phyloP scores from a whole-genome alignment of 768 basidiomycete genomes.

The Collybiopsis confluens region DNA sequence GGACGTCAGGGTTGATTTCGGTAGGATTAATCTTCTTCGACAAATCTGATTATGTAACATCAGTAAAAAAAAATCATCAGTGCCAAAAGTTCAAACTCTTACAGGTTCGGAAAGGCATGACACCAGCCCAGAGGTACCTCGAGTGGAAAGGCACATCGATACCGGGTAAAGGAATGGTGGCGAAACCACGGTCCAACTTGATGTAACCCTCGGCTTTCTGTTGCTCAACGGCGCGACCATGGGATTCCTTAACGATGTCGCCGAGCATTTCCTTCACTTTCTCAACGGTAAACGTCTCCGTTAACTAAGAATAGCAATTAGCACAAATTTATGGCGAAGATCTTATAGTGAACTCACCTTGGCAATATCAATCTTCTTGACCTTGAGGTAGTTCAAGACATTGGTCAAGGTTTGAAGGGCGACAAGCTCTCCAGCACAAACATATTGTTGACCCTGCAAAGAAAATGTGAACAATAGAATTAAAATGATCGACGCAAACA shows the following conservation, averaged over 20 bases:
- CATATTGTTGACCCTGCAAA: slow-evolving; percentile 95
- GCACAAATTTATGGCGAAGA: neutral
- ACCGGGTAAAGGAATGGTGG: slow-evolving; percentile 91
- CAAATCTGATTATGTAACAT: slow-evolving; percentile 56
- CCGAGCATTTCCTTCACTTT: slow-evolving; percentile 95
- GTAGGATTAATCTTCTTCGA: slow-evolving; percentile 96
- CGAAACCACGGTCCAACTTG: slow-evolving; percentile 94
- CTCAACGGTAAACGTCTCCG: slow-evolving; percentile 82
- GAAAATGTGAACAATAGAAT: neutral
- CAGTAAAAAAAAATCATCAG: neutral
- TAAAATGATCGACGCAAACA: slow-evolving; percentile 11
- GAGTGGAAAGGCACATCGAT: slow-evolving; percentile 99
- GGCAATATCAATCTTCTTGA: slow-evolving; percentile 90
- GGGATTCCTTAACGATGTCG: slow-evolving; percentile 85
- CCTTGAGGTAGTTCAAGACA: slow-evolving; percentile 92
- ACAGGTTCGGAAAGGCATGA: slow-evolving; percentile 96
- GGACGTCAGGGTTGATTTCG: slow-evolving; percentile 90
- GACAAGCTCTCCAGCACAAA: slow-evolving; percentile 94
- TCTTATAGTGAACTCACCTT: slow-evolving; percentile 47
- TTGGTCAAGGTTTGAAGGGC: slow-evolving; percentile 93
- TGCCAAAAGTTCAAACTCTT: slow-evolving; percentile 29
- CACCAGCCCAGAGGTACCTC: slow-evolving; percentile 97
- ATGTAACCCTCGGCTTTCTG: slow-evolving; percentile 84
- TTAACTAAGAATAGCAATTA: slow-evolving; percentile 47
- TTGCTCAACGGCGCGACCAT: slow-evolving; percentile 69